Evolutionary conservation across 2,329 filamentous ascomycete species (phyloP).

Genomic region (Xylariaceae sp.): DNA sequence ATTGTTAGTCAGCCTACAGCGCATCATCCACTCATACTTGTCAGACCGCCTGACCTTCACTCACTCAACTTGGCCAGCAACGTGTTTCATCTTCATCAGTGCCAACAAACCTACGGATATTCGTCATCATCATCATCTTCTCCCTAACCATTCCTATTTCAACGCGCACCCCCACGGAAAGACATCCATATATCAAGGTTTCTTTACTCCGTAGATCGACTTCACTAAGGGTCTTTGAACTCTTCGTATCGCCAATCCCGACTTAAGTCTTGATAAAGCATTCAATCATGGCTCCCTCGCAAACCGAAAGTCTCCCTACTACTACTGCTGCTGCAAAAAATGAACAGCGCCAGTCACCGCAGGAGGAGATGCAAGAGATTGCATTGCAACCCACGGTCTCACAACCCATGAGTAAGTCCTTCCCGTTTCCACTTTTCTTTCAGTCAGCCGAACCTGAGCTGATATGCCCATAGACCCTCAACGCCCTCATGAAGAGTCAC

Average conservation of each 20-base stretch:
- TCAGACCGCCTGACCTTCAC: slow-evolving; percentile 5
- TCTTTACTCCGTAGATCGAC: too few species aligned
- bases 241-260: too few species aligned
- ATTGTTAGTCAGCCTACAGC: too few species aligned
- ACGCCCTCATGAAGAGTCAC: slow-evolving; percentile 23
- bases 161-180: too few species aligned
- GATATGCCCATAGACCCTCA: slow-evolving; percentile 26
- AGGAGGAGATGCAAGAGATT: slow-evolving; percentile 26
- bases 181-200: not conserved
- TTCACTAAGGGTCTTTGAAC: too few species aligned
- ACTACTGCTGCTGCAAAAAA: slow-evolving; percentile 2
- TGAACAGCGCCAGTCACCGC: slow-evolving; percentile 16
- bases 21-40: too few species aligned
- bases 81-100: not conserved
- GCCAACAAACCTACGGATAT: not conserved
- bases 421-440: not conserved
- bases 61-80: not conserved
- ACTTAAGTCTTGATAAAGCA: too few species aligned
- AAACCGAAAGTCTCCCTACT: slow-evolving; percentile 13
- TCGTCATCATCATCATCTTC: slow-evolving; percentile 3
- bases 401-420: slow-evolving; percentile 25
- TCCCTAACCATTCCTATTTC: not conserved
- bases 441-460: not conserved
- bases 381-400: slow-evolving; percentile 22
- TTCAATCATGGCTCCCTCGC: slow-evolving; percentile 27